phyloP scores from a whole-genome alignment of 306 rosid genomes.

The Nissolia schottii region DNA sequence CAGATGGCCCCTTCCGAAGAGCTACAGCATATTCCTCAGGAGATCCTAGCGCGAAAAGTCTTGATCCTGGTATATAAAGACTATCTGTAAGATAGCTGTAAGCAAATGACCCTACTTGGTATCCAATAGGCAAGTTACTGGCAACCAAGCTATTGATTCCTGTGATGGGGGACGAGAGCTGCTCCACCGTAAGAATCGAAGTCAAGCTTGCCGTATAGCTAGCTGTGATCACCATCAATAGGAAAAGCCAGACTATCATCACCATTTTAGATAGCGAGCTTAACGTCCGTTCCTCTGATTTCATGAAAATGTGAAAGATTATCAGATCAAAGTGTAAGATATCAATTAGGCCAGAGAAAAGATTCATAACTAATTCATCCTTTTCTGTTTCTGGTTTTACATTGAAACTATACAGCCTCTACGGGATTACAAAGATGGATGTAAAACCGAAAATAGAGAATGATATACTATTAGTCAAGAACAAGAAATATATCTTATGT shows the following conservation, averaged over 20 bases:
- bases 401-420: neutral
- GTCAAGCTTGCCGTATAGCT: conserved; percentile 96
- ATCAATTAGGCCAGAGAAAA: conserved; percentile 11
- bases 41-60: conserved; percentile 72
- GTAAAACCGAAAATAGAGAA: neutral
- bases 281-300: conserved; percentile 72
- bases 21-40: conserved; percentile 85
- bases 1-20: conserved; percentile 57
- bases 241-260: conserved; percentile 94
- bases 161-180: conserved; percentile 78
- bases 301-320: conserved; percentile 24
- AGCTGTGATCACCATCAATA: conserved; percentile 87
- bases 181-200: conserved; percentile 91
- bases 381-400: neutral
- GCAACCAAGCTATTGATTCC: conserved; percentile 88
- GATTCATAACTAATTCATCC: neutral
- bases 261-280: conserved; percentile 88
- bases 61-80: conserved; percentile 55
- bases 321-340: conserved; percentile 19
- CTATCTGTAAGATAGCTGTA: conserved; percentile 69
- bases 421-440: neutral
- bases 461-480: neutral
- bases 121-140: conserved; percentile 74
- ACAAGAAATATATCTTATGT: neutral
- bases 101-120: conserved; percentile 93